phyloP scores from a whole-genome alignment of 2,329 filamentous ascomycete genomes.

The Cladosporium cucumerinum region DNA sequence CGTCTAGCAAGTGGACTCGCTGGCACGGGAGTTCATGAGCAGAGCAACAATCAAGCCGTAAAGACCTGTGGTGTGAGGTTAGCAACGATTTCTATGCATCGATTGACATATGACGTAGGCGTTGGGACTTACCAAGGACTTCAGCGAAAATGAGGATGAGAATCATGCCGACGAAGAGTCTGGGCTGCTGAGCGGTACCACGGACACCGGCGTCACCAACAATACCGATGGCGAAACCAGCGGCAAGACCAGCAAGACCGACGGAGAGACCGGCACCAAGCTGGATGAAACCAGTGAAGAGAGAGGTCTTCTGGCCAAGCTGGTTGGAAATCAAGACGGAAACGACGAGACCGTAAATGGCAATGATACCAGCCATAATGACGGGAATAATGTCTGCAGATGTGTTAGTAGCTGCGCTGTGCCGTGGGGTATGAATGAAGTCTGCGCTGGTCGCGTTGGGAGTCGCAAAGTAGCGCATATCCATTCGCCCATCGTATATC shows the following conservation, averaged over 20 bases:
- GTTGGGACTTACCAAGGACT: conserved; percentile 76
- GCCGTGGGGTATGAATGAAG: neutral
- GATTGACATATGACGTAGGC: neutral
- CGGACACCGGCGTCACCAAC: conserved; percentile 79
- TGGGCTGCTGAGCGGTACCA: conserved; percentile 78
- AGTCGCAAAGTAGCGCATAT: neutral
- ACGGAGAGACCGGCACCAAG: conserved; percentile 52
- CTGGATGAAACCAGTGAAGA: conserved; percentile 53
- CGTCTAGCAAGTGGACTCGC: conserved; percentile 59
- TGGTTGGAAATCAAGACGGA: conserved; percentile 55
- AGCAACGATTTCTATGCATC: neutral
- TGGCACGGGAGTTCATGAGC: conserved; percentile 95
- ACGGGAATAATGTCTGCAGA: conserved; percentile 90
- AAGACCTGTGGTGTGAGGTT: conserved; percentile 63
- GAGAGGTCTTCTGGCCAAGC: conserved; percentile 44
- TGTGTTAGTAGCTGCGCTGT: conserved; percentile 2
- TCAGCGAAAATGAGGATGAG: conserved; percentile 99
- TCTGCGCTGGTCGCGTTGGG: conserved; percentile 14
- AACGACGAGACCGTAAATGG: conserved; percentile 70
- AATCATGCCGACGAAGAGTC: conserved; percentile 96
- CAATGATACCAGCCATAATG: conserved; percentile 99
- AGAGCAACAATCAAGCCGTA: conserved; percentile 98
- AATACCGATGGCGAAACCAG: conserved; percentile 51
- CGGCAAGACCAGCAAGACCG: conserved; percentile 41
- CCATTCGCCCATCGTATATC: neutral